Evolutionary conservation across 441 rosid species (phyloP).

Genomic region (Euphorbia corollata): DNA sequence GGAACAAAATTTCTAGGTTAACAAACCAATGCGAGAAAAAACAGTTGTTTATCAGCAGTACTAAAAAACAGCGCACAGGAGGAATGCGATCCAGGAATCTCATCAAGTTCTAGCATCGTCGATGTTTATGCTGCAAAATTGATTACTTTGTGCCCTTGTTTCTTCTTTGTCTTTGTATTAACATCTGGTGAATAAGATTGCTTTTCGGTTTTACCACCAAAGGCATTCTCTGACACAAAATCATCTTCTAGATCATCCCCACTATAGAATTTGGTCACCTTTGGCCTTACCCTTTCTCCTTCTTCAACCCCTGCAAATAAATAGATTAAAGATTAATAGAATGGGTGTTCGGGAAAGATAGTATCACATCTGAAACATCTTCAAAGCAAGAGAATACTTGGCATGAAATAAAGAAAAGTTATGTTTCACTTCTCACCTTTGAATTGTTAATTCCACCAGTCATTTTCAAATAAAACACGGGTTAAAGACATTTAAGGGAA

Average conservation of each 20-base stretch:
- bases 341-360: neutral
- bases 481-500: neutral
- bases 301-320: conserved; percentile 33
- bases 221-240: conserved; percentile 36
- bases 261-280: conserved; percentile 53
- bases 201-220: conserved; percentile 29
- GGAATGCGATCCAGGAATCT: neutral
- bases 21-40: neutral
- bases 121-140: conserved; percentile 44
- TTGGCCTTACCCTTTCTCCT: conserved; percentile 38
- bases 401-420: neutral
- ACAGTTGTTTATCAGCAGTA: neutral
- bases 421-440: too few relatives aligned
- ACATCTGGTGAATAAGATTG: conserved; percentile 24
- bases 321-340: conserved; percentile 10
- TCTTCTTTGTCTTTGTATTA: conserved; percentile 38
- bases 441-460: neutral
- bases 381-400: neutral
- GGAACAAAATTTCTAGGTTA: neutral
- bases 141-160: conserved; percentile 60
- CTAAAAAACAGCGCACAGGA: neutral
- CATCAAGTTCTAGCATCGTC: neutral
- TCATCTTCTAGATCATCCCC: conserved; percentile 92
- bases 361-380: neutral
- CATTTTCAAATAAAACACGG: neutral